Evolutionary conservation across 176 grass and related monocot genomes (phyloP), one percentile per base, ranked within the genome.

Genomic region (Tillandsia fasciculata): DNA sequence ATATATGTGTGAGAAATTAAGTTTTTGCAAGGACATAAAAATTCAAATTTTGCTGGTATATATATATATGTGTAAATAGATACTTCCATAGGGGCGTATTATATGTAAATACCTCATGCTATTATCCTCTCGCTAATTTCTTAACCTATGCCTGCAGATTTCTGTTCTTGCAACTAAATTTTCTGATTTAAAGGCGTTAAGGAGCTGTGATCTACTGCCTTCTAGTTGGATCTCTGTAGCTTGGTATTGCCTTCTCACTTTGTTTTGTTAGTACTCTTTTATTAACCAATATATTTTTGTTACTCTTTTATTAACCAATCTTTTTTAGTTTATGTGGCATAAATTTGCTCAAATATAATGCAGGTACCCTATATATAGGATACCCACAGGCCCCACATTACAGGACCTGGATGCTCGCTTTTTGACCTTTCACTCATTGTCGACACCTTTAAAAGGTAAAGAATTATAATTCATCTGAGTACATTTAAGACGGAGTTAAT

Each of bases 211-310:
- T 78, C 82, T 95, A 59, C 78, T 89, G 26, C 72, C 86, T 23
- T 70, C 83, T 49, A 95, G 90, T 72, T 95, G 90, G 90, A 89
- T 95, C 53, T 95, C 90, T 75, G 83, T 95, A 77, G 90, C 90
- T 23, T 95, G 90, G 86, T 95, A 90, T 57, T 70, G 50, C 53
- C 59, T 77, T 48, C 33, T 42, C 33, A 42, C 33, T 3, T 42
- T 42, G 33, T 42, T 42, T 42, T 42, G 29, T 42, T 42, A 42
- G 33, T 42, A 42, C 33, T 42, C 33, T 42, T 42, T 42, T 72
- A 57, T 48, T 72, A 9, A 73, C 29, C 12, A 53, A 8, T 52
- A 49, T 73, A 9, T 33, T 50, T 76, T 59, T 69, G 20, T 12
- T 67, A 61, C 47, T 20, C 49, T 67, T 59, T 23, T 26, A 72